phyloP scores from a whole-genome alignment of 2,329 filamentous ascomycete genomes.

The Phoma sp. region DNA sequence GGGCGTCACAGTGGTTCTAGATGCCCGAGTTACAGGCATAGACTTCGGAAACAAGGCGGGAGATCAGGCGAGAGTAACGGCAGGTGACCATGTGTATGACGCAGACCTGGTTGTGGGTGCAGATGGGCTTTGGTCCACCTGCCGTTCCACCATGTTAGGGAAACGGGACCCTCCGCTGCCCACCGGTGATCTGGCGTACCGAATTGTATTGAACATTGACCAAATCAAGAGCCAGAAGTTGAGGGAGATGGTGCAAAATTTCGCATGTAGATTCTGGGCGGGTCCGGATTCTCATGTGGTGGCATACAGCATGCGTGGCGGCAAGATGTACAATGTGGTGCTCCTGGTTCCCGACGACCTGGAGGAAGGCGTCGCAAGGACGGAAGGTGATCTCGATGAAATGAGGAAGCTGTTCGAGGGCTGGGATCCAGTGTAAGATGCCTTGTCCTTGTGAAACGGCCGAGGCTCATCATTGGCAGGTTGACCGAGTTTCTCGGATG shows the following conservation, averaged over 20 bases:
- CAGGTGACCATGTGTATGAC: slow-evolving; percentile 48
- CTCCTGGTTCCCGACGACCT: slow-evolving; percentile 69
- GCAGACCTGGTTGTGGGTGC: slow-evolving; percentile 67
- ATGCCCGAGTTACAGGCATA: slow-evolving; percentile 55
- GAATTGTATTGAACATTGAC: slow-evolving; percentile 62
- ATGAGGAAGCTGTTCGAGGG: slow-evolving; percentile 64
- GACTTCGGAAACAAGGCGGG: slow-evolving; percentile 51
- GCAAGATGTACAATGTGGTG: slow-evolving; percentile 69
- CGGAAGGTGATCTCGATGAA: slow-evolving; percentile 63
- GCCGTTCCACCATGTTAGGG: slow-evolving; percentile 49
- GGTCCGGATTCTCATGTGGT: slow-evolving; percentile 67
- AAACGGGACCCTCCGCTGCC: slow-evolving; percentile 41
- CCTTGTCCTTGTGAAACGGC: slow-evolving; percentile 33
- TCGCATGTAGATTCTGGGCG: slow-evolving; percentile 66
- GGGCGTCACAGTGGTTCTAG: slow-evolving; percentile 59
- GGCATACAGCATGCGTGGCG: slow-evolving; percentile 65
- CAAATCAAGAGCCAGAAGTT: slow-evolving; percentile 60
- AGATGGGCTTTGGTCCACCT: slow-evolving; percentile 68
- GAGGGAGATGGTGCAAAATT: slow-evolving; percentile 59
- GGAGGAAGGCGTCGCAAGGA: slow-evolving; percentile 59
- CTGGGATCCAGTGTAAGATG: slow-evolving; percentile 67
- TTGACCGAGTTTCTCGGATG: slow-evolving; percentile 39
- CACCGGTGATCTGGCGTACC: slow-evolving; percentile 70
- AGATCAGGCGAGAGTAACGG: slow-evolving; percentile 48
- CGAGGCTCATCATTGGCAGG: slow-evolving; percentile 16